These are phyloP conservation scores for Nicotiana tabacum DNA, from an alignment of 257 asterid genomes.

Conservation along the genomic window DNA sequence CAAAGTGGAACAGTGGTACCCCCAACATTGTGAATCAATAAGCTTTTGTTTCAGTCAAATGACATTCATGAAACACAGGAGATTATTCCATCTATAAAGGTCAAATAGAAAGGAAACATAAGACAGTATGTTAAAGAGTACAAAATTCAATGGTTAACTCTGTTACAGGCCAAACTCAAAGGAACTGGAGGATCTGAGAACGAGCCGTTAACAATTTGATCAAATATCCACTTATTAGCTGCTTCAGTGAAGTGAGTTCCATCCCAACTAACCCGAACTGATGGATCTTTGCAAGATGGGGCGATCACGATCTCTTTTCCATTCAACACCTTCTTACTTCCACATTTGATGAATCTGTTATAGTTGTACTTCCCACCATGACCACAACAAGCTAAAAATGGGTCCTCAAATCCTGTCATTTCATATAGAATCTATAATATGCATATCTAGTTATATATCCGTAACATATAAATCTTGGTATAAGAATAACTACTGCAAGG, in stretches of 20 bases:
- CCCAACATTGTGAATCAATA: background rate
- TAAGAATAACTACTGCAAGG: background rate
- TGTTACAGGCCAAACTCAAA: slow-evolving; percentile 41
- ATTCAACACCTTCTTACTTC: slow-evolving; percentile 42
- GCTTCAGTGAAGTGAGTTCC: slow-evolving; percentile 78
- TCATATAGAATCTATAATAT: background rate
- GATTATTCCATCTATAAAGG: background rate
- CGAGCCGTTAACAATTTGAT: slow-evolving; percentile 52
- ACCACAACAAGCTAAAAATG: slow-evolving; percentile 71
- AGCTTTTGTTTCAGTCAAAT: background rate
- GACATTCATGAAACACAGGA: background rate
- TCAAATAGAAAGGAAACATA: background rate
- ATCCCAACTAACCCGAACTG: slow-evolving; percentile 55
- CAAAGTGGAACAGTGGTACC: background rate
- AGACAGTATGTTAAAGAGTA: background rate
- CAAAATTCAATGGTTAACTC: slow-evolving; percentile 6
- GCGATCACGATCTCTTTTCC: slow-evolving; percentile 53
- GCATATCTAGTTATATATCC: background rate
- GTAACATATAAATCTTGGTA: background rate
- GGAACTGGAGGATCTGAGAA: slow-evolving; percentile 68
- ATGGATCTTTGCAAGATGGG: slow-evolving; percentile 54
- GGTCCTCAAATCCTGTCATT: slow-evolving; percentile 58
- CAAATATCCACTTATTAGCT: slow-evolving; percentile 69
- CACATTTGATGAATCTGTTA: slow-evolving; percentile 48
- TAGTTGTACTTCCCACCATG: slow-evolving; percentile 75